Conservation (phyloP, 202 grass and related monocot genomes). For the Zoysia matrella region DNA sequence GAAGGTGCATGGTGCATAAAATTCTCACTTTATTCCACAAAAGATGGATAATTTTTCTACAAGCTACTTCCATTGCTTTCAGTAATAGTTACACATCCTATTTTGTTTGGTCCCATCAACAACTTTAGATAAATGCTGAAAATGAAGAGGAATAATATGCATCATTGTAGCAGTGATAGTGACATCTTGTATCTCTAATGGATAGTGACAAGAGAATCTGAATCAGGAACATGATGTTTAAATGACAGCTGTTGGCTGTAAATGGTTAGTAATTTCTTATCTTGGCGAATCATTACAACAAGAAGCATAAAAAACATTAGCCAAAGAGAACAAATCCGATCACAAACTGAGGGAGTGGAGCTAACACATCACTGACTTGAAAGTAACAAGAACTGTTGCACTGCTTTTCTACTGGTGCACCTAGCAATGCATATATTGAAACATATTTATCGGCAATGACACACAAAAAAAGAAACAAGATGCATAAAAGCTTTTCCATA, state of each 20-base stretch:
- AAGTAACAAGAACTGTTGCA: conserved; percentile 43
- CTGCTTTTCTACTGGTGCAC: conserved; percentile 44
- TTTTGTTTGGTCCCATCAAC: conserved; percentile 50
- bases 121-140: conserved; percentile 62
- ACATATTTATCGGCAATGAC: background rate
- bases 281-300: conserved; percentile 55
- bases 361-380: conserved; percentile 43
- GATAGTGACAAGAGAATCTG: conserved; percentile 74
- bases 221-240: conserved; percentile 59
- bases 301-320: conserved; percentile 53
- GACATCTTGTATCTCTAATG: conserved; percentile 57
- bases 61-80: conserved; percentile 49
- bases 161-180: conserved; percentile 58
- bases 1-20: conserved; percentile 60
- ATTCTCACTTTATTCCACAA: conserved; percentile 70
- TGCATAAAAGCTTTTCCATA: conserved; percentile 40
- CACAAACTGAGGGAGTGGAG: conserved; percentile 39
- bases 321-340: conserved; percentile 48
- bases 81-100: conserved; percentile 40
- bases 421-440: conserved; percentile 29
- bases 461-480: conserved; percentile 41
- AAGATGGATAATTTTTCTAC: conserved; percentile 52
- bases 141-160: conserved; percentile 55
- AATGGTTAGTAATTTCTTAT: conserved; percentile 62
- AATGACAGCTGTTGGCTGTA: conserved; percentile 54